Percentiles rank a stretch among this genome's conserved stretches.
Conservation (phyloP, 2,329 filamentous ascomycete genomes). For the Plectosphaerella sp. region DNA sequence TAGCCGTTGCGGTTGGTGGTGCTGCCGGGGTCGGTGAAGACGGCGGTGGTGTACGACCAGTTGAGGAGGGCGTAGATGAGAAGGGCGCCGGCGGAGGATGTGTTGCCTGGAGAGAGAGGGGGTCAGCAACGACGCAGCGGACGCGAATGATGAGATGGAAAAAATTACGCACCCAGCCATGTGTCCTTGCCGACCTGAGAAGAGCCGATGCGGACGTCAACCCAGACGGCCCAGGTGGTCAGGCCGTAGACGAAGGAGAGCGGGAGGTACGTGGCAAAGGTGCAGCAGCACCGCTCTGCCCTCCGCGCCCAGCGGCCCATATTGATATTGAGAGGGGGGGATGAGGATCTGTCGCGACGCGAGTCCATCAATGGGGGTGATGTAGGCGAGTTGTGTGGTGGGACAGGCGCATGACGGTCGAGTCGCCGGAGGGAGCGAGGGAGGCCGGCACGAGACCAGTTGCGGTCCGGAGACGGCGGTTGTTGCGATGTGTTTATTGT, state of each 20-base stretch:
- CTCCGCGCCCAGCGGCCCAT: constrained; percentile 61
- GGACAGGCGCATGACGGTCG: background rate
- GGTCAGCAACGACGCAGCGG: constrained; percentile 12
- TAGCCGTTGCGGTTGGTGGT: constrained; percentile 66
- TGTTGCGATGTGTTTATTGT: too few relatives aligned
- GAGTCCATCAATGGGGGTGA: constrained; percentile 9
- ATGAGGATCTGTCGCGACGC: constrained; percentile 1
- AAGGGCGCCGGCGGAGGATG: constrained; percentile 60
- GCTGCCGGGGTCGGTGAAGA: constrained; percentile 85
- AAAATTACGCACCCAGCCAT: constrained; percentile 49
- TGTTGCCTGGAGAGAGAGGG: constrained; percentile 36
- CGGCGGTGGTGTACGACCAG: constrained; percentile 85
- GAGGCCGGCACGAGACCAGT: too few relatives aligned
- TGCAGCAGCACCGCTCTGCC: constrained; percentile 80
- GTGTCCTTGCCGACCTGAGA: constrained; percentile 44
- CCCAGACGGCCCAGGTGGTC: constrained; percentile 93
- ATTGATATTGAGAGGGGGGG: constrained; percentile 38
- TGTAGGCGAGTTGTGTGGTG: background rate
- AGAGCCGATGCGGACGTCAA: constrained; percentile 69
- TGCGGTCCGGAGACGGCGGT: too few relatives aligned
- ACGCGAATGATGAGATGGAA: constrained; percentile 4
- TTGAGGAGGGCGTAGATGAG: constrained; percentile 75
- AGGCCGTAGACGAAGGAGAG: constrained; percentile 82
- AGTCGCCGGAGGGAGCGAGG: too few relatives aligned
- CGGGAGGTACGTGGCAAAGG: constrained; percentile 76